A percentile compares a stretch with the other conserved stretches of the same genome.
phyloP scores from a whole-genome alignment of 352 stramenopile species.

The Saprolegnia parasitica region DNA sequence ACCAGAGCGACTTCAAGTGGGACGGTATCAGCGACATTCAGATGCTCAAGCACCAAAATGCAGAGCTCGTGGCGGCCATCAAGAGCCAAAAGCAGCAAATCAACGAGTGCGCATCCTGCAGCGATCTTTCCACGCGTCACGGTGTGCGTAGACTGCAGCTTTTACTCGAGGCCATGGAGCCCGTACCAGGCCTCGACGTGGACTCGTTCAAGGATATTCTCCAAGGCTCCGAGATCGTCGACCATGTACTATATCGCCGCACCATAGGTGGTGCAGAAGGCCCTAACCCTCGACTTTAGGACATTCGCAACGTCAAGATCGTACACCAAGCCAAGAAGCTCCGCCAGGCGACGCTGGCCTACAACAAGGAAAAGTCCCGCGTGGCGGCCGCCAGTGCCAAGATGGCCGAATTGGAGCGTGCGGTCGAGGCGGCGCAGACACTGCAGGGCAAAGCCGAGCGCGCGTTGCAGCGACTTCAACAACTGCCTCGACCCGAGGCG shows the following conservation, averaged over 20 bases:
- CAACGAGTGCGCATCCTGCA: conserved; percentile 37
- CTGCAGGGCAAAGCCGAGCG: conserved; percentile 50
- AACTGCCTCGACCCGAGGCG: conserved; percentile 5
- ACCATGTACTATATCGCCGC: conserved; percentile 50
- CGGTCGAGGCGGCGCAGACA: conserved; percentile 27
- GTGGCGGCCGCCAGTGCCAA: background rate
- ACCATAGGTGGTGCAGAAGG: background rate
- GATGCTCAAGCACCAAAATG: conserved; percentile 57
- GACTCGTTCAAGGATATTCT: conserved; percentile 54
- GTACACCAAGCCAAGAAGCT: conserved; percentile 71
- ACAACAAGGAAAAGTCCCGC: conserved; percentile 23
- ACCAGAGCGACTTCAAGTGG: conserved; percentile 46
- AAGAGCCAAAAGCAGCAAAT: conserved; percentile 55
- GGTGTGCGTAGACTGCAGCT: conserved; percentile 49
- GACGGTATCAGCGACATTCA: conserved; percentile 50
- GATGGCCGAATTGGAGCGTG: conserved; percentile 17
- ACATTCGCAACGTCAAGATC: conserved; percentile 73
- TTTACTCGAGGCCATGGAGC: conserved; percentile 55
- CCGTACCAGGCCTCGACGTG: conserved; percentile 54
- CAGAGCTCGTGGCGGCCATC: conserved; percentile 39
- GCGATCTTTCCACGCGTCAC: background rate
- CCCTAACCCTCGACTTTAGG: conserved; percentile 32
- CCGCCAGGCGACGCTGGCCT: conserved; percentile 42
- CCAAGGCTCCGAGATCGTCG: conserved; percentile 48
- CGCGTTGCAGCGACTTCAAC: conserved; percentile 47